phyloP scores from a whole-genome alignment of 768 basidiomycete genomes.

The Kwoniella bestiolae region DNA sequence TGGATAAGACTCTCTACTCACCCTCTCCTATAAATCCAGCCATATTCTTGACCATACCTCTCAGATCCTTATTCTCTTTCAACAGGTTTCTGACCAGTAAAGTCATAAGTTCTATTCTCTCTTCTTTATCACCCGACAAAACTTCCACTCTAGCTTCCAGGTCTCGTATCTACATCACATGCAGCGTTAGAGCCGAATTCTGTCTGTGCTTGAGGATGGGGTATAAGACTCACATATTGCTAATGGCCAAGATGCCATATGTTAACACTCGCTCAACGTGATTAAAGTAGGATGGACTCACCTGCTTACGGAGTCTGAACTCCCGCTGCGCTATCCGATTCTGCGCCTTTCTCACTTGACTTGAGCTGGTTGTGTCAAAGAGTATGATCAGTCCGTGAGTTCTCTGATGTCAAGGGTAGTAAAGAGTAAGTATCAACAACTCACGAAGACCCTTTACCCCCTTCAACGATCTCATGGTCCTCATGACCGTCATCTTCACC shows the following conservation, averaged over 20 bases:
- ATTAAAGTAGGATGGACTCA: slow-evolving; percentile 63
- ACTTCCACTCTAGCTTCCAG: slow-evolving; percentile 94
- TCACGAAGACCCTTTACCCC: slow-evolving; percentile 16
- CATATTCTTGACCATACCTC: slow-evolving; percentile 75
- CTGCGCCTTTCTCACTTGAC: slow-evolving; percentile 52
- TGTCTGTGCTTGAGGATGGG: neutral
- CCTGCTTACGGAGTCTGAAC: slow-evolving; percentile 89
- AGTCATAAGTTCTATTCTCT: slow-evolving; percentile 79
- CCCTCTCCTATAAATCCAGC: slow-evolving; percentile 86
- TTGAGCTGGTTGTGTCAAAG: too few species aligned
- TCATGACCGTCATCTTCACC: slow-evolving; percentile 8
- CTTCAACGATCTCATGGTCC: slow-evolving; percentile 10
- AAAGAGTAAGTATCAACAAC: neutral
- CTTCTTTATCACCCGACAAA: slow-evolving; percentile 87
- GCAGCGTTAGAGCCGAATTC: slow-evolving; percentile 10
- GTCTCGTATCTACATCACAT: slow-evolving; percentile 75
- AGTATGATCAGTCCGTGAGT: too few species aligned
- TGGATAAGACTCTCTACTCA: slow-evolving; percentile 56
- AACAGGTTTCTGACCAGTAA: slow-evolving; percentile 82
- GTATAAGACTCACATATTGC: slow-evolving; percentile 33
- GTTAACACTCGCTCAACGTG: too few species aligned
- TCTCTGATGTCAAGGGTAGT: neutral
- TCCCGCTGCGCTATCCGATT: slow-evolving; percentile 79
- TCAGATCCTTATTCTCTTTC: slow-evolving; percentile 83
- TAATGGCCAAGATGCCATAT: too few species aligned